phyloP scores from a whole-genome alignment of 495 filamentous ascomycete species.

The Lepidopterella palustris region DNA sequence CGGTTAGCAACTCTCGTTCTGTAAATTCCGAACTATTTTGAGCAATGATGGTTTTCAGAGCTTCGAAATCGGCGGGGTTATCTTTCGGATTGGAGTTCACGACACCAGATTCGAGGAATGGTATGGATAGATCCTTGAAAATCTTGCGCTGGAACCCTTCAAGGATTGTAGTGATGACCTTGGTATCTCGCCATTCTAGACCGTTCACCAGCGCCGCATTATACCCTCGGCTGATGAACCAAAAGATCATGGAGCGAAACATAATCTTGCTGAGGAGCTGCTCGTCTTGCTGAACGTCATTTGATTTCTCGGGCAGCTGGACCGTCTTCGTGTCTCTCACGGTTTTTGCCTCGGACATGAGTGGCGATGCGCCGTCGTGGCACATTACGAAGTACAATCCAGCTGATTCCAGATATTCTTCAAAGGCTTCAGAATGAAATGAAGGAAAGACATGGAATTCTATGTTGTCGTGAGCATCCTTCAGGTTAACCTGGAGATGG shows the following conservation, averaged over 20 bases:
- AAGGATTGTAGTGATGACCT: slow-evolving; percentile 37
- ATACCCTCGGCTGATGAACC: slow-evolving; percentile 44
- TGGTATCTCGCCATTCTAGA: slow-evolving; percentile 54
- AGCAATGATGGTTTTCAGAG: neutral
- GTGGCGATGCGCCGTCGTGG: slow-evolving; percentile 49
- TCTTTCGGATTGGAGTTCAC: neutral
- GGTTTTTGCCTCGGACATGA: neutral
- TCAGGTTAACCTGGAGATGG: slow-evolving; percentile 47
- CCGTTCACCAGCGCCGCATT: slow-evolving; percentile 56
- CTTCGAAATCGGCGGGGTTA: neutral
- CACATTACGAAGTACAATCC: slow-evolving; percentile 64
- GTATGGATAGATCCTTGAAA: neutral
- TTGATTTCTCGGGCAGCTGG: slow-evolving; percentile 5
- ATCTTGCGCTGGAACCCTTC: slow-evolving; percentile 9
- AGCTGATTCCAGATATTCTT: slow-evolving; percentile 44
- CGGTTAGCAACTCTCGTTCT: slow-evolving; percentile 19
- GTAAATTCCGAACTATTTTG: neutral
- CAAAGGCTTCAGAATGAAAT: slow-evolving; percentile 43
- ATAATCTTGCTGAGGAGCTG: slow-evolving; percentile 26
- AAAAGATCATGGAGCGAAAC: slow-evolving; percentile 45
- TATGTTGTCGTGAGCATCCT: slow-evolving; percentile 32
- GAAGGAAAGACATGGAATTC: slow-evolving; percentile 44
- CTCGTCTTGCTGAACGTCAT: slow-evolving; percentile 5
- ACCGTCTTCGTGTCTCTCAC: slow-evolving; percentile 1
- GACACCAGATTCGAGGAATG: neutral